Percentiles rank a stretch among this genome's conserved stretches.
Conservation (phyloP, 2,329 filamentous ascomycete species). For the Macrophomina phaseolina region DNA sequence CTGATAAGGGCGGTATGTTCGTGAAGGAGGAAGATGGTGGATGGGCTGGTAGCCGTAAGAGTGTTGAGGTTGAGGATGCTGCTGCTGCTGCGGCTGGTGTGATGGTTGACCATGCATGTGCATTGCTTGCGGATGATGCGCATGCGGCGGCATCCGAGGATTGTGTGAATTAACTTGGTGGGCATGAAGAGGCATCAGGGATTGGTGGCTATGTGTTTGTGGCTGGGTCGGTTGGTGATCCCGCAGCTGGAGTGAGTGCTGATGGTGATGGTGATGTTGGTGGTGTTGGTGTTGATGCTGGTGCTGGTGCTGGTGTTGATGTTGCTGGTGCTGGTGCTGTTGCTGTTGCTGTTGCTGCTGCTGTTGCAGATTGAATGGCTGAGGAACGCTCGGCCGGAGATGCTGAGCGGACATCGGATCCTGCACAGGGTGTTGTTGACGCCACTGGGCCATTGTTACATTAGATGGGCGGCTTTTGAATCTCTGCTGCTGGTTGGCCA, state of each 20-base stretch:
- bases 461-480: conserved; percentile 18
- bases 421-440: conserved; percentile 18
- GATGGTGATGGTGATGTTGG: background rate
- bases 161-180: conserved; percentile 4
- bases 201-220: background rate
- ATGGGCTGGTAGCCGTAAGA: conserved; percentile 13
- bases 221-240: background rate
- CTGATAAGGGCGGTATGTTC: conserved; percentile 18
- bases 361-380: conserved; percentile 15
- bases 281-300: background rate
- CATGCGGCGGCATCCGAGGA: background rate
- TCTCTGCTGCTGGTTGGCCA: conserved; percentile 22
- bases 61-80: background rate
- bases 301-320: background rate
- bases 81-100: conserved; percentile 8
- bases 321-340: background rate
- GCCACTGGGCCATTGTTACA: conserved; percentile 15
- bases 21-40: conserved; percentile 7
- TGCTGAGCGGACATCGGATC: conserved; percentile 20
- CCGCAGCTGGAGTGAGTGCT: background rate
- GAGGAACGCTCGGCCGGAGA: conserved; percentile 12
- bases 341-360: background rate
- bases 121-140: background rate
- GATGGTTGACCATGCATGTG: conserved; percentile 8
- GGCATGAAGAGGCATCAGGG: conserved; percentile 4